Evolutionary conservation across 345 rosid genomes (phyloP).

Genomic region (Lepidium africanum): DNA sequence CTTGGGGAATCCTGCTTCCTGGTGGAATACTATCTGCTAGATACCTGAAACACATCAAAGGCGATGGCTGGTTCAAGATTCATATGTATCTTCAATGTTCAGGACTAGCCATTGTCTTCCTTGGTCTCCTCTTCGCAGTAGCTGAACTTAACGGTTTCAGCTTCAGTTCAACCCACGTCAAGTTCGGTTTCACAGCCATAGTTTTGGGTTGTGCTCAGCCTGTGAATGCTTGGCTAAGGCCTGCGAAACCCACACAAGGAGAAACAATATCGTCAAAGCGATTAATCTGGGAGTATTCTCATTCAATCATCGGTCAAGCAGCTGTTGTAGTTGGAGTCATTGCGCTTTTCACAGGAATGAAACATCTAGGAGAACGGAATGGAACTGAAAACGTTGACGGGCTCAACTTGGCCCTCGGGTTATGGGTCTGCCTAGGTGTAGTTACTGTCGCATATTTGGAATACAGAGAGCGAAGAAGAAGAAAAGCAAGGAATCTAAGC

Average conservation of each 20-base stretch:
- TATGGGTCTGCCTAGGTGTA: conserved; percentile 55
- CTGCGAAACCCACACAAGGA: conserved; percentile 56
- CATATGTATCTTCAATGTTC: conserved; percentile 91
- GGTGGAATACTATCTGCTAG: conserved; percentile 84
- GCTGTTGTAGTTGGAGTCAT: conserved; percentile 52
- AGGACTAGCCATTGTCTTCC: conserved; percentile 73
- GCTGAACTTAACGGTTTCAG: conserved; percentile 82
- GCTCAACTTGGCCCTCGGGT: conserved; percentile 56
- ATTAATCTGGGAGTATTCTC: conserved; percentile 77
- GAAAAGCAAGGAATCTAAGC: conserved; percentile 39
- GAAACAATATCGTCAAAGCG: conserved; percentile 47
- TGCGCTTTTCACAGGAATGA: conserved; percentile 56
- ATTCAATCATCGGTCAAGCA: conserved; percentile 58
- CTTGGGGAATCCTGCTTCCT: conserved; percentile 96
- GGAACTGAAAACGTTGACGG: conserved; percentile 68
- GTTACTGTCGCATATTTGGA: conserved; percentile 59
- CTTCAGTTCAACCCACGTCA: conserved; percentile 68
- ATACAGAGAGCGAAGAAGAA: conserved; percentile 34
- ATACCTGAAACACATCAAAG: conserved; percentile 88
- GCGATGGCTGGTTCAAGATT: conserved; percentile 86
- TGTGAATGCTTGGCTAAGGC: conserved; percentile 69
- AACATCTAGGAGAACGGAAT: conserved; percentile 69
- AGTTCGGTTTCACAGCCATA: conserved; percentile 69
- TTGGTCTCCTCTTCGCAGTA: conserved; percentile 83
- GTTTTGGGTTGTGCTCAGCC: conserved; percentile 76